These are phyloP conservation scores for Canavalia ensiformis DNA, from an alignment of 306 rosid genomes.

Conservation along the genomic window DNA sequence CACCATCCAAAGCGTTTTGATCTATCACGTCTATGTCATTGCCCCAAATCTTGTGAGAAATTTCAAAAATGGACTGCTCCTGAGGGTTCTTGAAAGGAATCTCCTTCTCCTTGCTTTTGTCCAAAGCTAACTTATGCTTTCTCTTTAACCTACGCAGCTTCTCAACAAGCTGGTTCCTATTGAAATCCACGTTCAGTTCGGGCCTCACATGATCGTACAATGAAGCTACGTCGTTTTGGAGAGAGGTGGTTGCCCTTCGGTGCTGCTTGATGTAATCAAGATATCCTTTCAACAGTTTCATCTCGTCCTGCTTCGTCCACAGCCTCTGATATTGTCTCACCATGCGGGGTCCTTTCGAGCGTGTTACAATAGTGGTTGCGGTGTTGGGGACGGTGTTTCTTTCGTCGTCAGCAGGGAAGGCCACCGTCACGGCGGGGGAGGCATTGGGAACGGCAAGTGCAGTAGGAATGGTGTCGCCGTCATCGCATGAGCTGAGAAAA, in stretches of 20 bases:
- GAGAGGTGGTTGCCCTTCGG: conserved; percentile 37
- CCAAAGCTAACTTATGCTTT: conserved; percentile 67
- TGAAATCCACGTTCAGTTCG: conserved; percentile 39
- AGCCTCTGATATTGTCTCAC: conserved; percentile 57
- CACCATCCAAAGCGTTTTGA: conserved; percentile 38
- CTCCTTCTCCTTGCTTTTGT: conserved; percentile 58
- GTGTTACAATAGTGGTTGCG: conserved; percentile 31
- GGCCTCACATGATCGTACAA: conserved; percentile 47
- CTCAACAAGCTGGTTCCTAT: conserved; percentile 51
- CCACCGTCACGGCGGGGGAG: conserved; percentile 50
- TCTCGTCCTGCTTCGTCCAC: conserved; percentile 60
- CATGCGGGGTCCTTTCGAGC: conserved; percentile 30
- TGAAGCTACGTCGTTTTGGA: conserved; percentile 54
- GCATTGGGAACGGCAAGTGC: conserved; percentile 44
- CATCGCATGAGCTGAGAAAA: conserved; percentile 35
- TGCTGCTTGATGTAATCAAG: conserved; percentile 46
- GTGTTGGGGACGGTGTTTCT: neutral
- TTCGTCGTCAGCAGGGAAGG: conserved; percentile 36
- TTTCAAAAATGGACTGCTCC: conserved; percentile 79
- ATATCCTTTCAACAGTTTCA: conserved; percentile 52
- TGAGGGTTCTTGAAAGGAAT: conserved; percentile 72
- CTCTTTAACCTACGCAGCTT: conserved; percentile 72
- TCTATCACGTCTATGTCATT: conserved; percentile 36
- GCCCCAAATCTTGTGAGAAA: conserved; percentile 91
- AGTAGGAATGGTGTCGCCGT: conserved; percentile 39